These are phyloP conservation scores for Pichia sp. DNA, from an alignment of 1,139 yeast genomes.

Conservation along the genomic window DNA sequence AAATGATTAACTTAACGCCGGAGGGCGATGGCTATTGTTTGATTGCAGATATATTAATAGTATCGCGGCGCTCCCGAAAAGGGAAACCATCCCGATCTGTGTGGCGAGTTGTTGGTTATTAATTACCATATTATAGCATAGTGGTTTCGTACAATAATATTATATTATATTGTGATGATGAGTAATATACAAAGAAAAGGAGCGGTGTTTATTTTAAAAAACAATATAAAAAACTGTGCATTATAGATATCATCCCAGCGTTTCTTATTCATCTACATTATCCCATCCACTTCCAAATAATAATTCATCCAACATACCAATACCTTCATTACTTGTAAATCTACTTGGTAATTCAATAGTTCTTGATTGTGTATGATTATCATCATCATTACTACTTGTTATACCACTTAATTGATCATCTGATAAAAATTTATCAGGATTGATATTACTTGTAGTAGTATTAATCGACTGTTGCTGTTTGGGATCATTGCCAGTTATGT, in stretches of 20 bases:
- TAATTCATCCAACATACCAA: constrained; percentile 13
- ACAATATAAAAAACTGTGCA: too few relatives aligned
- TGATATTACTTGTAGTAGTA: too few relatives aligned
- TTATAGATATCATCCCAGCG: not conserved
- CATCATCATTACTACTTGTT: constrained; percentile 2
- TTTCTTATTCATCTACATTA: not conserved
- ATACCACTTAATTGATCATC: not conserved
- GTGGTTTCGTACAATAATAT: too few relatives aligned
- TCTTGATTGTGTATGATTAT: not conserved
- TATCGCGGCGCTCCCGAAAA: too few relatives aligned
- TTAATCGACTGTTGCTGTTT: too few relatives aligned
- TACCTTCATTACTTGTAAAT: constrained; percentile 7
- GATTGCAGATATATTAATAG: too few relatives aligned
- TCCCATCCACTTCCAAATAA: constrained; percentile 15
- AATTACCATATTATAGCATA: too few relatives aligned
- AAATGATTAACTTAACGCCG: too few relatives aligned
- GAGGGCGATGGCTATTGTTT: too few relatives aligned
- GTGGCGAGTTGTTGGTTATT: too few relatives aligned
- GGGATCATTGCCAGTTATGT: not conserved
- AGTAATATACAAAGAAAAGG: not conserved
- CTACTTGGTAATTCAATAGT: constrained; percentile 6
- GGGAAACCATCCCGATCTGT: too few relatives aligned
- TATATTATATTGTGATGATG: not conserved
- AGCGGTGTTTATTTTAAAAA: too few relatives aligned
- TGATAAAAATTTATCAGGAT: not conserved